Evolutionary conservation across 306 rosid genomes (phyloP).

Genomic region (Vicia faba): DNA sequence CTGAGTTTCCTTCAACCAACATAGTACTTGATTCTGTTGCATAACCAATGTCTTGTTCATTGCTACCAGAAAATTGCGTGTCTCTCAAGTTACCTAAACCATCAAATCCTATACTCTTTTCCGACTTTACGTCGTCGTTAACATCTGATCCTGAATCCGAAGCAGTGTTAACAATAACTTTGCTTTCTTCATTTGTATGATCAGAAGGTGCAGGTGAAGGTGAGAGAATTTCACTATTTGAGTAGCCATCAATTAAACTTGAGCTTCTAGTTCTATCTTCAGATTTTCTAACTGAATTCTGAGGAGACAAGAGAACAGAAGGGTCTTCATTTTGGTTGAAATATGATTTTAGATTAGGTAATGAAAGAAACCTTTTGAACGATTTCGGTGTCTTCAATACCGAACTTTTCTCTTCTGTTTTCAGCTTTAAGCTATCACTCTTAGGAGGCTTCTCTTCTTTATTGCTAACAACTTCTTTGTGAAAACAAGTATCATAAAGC

Average conservation of each 20-base stretch:
- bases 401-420: constrained; percentile 37
- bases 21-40: constrained; percentile 27
- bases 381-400: constrained; percentile 42
- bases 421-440: constrained; percentile 46
- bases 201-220: constrained; percentile 11
- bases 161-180: too few relatives aligned
- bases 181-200: constrained; percentile 37
- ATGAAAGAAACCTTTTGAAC: constrained; percentile 60
- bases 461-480: constrained; percentile 38
- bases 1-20: constrained; percentile 38
- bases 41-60: constrained; percentile 31
- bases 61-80: constrained; percentile 4
- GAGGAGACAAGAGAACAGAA: constrained; percentile 38
- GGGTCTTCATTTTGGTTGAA: constrained; percentile 48
- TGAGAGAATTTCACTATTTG: constrained; percentile 26
- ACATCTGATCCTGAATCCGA: constrained; percentile 38
- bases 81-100: constrained; percentile 30
- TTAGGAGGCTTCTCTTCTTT: constrained; percentile 42
- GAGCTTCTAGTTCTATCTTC: constrained; percentile 26
- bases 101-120: constrained; percentile 35
- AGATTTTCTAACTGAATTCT: constrained; percentile 20
- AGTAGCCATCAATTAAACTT: constrained; percentile 32
- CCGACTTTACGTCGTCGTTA: constrained; percentile 27
- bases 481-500: constrained; percentile 56
- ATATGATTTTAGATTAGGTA: constrained; percentile 59